A percentile compares a stretch with the other conserved stretches of the same genome.
phyloP scores from a whole-genome alignment of 768 basidiomycete species.

The Podaxis sp. region DNA sequence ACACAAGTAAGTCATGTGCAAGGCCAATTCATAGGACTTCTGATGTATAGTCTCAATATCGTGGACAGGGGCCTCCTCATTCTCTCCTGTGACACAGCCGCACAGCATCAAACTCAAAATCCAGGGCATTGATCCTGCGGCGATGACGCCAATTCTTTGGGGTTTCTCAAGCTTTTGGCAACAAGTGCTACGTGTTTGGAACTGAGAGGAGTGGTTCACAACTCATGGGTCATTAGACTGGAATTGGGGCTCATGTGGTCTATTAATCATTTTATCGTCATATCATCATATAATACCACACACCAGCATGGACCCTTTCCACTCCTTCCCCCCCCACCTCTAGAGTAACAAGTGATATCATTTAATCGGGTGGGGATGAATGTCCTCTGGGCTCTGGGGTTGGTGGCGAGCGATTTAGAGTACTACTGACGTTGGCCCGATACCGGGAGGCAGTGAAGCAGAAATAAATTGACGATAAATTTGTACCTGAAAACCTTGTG shows the following conservation, averaged over 20 bases:
- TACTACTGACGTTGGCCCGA: not conserved
- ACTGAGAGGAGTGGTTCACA: not conserved
- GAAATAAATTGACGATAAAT: not conserved
- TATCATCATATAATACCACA: not conserved
- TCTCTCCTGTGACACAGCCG: not conserved
- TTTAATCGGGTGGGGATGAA: not conserved
- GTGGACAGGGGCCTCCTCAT: not conserved
- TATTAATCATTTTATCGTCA: not conserved
- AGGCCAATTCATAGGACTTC: not conserved
- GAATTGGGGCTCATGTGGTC: not conserved
- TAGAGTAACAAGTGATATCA: too few relatives aligned
- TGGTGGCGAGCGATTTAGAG: not conserved
- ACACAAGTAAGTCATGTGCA: not conserved
- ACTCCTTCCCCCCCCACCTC: not conserved
- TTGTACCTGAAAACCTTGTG: not conserved
- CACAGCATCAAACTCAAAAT: not conserved
- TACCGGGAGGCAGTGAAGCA: not conserved
- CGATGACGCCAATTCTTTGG: not conserved
- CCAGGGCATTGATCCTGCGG: not conserved
- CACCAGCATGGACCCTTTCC: not conserved
- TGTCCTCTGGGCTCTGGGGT: not conserved
- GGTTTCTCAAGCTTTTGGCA: not conserved
- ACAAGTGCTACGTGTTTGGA: not conserved
- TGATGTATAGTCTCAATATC: not conserved
- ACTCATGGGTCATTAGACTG: not conserved